phyloP scores from a whole-genome alignment of 306 rosid genomes.

The Vigna trinervia region DNA sequence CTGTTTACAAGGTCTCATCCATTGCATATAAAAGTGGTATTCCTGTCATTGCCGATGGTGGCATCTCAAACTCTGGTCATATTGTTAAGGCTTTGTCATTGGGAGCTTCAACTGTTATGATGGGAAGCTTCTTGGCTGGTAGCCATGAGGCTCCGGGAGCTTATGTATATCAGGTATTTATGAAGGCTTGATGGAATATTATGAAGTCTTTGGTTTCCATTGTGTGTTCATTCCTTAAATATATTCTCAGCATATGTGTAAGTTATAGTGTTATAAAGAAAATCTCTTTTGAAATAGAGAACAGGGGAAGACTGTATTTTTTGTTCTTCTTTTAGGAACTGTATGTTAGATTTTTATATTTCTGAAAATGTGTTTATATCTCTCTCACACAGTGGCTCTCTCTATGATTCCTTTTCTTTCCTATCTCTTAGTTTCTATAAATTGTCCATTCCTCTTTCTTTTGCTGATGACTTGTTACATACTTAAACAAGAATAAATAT shows the following conservation, averaged over 20 bases:
- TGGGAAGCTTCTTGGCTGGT: conserved; percentile 97
- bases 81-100: conserved; percentile 84
- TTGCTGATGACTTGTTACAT: background rate
- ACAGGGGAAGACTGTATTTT: background rate
- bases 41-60: conserved; percentile 96
- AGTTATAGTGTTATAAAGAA: conserved; percentile 3
- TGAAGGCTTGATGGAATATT: background rate
- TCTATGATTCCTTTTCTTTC: conserved; percentile 1
- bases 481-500: conserved; percentile 12
- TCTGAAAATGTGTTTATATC: background rate
- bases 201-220: background rate
- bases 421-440: conserved; percentile 26
- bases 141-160: conserved; percentile 92
- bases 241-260: background rate
- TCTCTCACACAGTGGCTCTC: background rate
- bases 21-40: conserved; percentile 76
- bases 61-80: conserved; percentile 92
- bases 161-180: conserved; percentile 71
- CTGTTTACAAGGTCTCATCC: conserved; percentile 85
- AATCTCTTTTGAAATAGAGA: conserved; percentile 16
- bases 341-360: conserved; percentile 1
- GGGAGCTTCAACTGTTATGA: conserved; percentile 95
- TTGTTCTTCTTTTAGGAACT: background rate
- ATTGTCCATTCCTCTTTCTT: background rate
- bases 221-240: background rate